Evolutionary conservation across 1,284 basidiomycete genomes (phyloP), one percentile per base, ranked within the genome.

Genomic region (Microbotryum violaceum): DNA sequence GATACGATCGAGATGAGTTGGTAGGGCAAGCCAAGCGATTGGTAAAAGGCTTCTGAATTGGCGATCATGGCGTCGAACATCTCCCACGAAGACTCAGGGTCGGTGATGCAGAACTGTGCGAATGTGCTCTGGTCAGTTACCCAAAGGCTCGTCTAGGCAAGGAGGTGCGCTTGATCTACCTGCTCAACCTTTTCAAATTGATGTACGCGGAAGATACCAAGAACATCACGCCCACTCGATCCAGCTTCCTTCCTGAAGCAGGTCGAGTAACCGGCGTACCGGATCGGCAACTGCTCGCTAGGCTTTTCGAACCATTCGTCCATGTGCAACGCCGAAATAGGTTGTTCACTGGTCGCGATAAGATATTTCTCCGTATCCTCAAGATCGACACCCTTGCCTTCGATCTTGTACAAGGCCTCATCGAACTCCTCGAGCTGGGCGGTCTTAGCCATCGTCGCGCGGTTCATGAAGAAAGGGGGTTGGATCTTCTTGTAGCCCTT

Each of bases 211-310:
- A 98, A 98, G 77, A 97, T 97, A 62, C 94, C 96, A 92, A 94
- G 97, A 79, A 96, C 97, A 73, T 99, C 96, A 61, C 91, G 87
- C 18, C 96, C 96, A 50, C 92, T 91, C 6, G 90, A 88, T 53
- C 94, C 96, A 5, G 94, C 94, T 79, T 99, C 94, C 78, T 97
- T 98, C 53, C 96, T 85, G 86, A 99, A 99, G 77, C 94, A 98
- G n/a, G 94, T 98, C 72, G 82, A 83, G 76, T 83, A 83, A 42
- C 82, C 82, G 29, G 82, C 82, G 73, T 82, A 82, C 77, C 82
- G 82, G 75, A 97, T 83, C 8, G 96, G 94, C 12, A 98, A 85
- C 75, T 94, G 90, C 49, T 83, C 84, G 65, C 91, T 85, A 5
- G 92, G 92, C 74, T 83, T 84, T 74, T 97, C 93, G 76, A 98